Evolutionary conservation across 495 filamentous ascomycete species (phyloP).

Genomic region (Cercophora samala): DNA sequence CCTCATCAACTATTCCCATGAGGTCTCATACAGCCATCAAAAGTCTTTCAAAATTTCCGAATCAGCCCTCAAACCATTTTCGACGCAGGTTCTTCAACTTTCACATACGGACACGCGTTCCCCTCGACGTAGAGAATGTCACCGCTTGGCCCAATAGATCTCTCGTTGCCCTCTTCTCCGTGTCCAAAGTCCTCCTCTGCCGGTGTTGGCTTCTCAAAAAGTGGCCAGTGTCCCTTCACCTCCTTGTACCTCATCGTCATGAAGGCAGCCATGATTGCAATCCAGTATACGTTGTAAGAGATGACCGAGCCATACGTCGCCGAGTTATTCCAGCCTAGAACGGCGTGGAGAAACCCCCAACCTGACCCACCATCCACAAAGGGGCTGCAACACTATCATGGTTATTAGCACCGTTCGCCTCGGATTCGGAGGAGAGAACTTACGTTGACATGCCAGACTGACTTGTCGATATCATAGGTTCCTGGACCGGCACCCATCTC

Average conservation of each 20-base stretch:
- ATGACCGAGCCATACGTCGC: conserved; percentile 82
- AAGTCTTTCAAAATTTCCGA: too few relatives aligned
- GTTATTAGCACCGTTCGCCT: not conserved
- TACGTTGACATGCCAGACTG: conserved; percentile 90
- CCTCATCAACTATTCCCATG: not conserved
- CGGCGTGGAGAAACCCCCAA: conserved; percentile 88
- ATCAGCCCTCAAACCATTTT: not conserved
- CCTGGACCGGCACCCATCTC: conserved; percentile 77
- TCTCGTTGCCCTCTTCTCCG: not conserved
- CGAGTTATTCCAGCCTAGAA: conserved; percentile 83
- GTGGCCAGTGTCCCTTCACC: conserved; percentile 62
- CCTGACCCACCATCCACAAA: conserved; percentile 67
- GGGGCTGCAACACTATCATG: conserved; percentile 68
- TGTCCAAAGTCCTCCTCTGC: not conserved
- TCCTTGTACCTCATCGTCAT: conserved; percentile 63
- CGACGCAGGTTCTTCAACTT: not conserved
- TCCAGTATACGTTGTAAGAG: conserved; percentile 86
- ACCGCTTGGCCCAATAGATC: not conserved
- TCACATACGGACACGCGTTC: not conserved
- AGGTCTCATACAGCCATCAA: not conserved
- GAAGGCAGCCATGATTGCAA: conserved; percentile 62
- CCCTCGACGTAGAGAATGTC: not conserved
- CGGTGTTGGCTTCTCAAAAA: conserved; percentile 36
- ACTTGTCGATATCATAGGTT: conserved; percentile 80
- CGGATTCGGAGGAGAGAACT: conserved; percentile 26